Evolutionary conservation across 768 basidiomycete genomes (phyloP).

Genomic region (Lanmaoa rubissima): DNA sequence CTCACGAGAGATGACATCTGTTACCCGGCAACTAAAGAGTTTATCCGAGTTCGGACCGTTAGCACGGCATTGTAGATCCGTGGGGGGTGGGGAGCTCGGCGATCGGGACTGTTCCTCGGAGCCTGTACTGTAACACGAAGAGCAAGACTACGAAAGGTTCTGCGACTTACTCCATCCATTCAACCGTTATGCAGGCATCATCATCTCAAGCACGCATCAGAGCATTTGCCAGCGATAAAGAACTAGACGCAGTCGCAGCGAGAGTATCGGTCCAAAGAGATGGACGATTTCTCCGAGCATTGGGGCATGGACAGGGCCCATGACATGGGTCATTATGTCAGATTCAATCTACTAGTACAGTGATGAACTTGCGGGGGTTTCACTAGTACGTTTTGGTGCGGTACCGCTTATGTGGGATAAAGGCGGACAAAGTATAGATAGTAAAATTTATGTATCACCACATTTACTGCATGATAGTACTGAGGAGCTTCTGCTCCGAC

Average conservation of each 20-base stretch:
- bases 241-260: slow-evolving; percentile 28
- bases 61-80: not conserved
- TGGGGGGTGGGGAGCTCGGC: not conserved
- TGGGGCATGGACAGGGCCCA: too few species aligned
- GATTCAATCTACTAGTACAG: too few species aligned
- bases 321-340: too few species aligned
- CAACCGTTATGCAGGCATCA: slow-evolving; percentile 17
- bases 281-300: slow-evolving; percentile 29
- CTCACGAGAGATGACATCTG: not conserved
- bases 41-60: not conserved
- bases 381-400: too few species aligned
- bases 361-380: too few species aligned
- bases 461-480: too few species aligned
- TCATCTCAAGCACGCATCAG: slow-evolving; percentile 10
- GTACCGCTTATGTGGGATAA: too few species aligned
- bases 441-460: too few species aligned
- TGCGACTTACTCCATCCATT: slow-evolving; percentile 13
- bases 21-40: not conserved
- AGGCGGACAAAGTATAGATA: too few species aligned
- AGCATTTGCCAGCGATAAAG: slow-evolving; percentile 12
- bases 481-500: too few species aligned
- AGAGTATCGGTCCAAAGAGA: slow-evolving; percentile 31
- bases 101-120: not conserved
- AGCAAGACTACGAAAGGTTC: not conserved
- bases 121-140: slow-evolving; percentile 16